Evolutionary conservation across 371 early-diverging fungal species (phyloP), one percentile per base, ranked within the genome.

Genomic region (Batrachochytrium dendrobatidis): DNA sequence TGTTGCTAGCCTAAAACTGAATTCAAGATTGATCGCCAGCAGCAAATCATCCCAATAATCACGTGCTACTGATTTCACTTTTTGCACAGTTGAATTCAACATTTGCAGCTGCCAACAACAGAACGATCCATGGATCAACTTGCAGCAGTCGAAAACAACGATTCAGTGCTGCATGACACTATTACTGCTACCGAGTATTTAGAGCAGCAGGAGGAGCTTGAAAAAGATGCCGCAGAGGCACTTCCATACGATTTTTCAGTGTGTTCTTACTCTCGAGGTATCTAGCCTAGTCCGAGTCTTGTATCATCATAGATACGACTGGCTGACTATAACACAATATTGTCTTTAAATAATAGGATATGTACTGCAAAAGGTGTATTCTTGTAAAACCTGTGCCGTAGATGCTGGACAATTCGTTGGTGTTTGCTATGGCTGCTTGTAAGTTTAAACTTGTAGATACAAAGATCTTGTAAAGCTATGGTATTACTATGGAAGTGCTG

Each of bases 321-420:
- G 39, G 39, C 39, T 39, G 39, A 12, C n/a, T 12, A 39, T n/a
- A 39, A 12, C 15, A n/a, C 39, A 12, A 12, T 12, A 15, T 12
- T n/a, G 39, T n/a, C 39, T 12, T 39, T n/a, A 39, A 39, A 39
- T 12, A 26, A 24, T n/a, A 55, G 91, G 92, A 7, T 85, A 87
- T 63, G 75, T 91, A 45, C 81, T 82, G 45, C 92, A 94, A 63
- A 74, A 80, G 0, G 77, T 92, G n/a, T 94, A 87, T 69, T 82
- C 88, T 1, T 94, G 94, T 65, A 71, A 83, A 56, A 90, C 91
- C 1, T 92, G 94, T 69, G 67, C 71, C 26, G 28, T 7, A 18
- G 50, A 32, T 7, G 48, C 4, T 32, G 50, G 34, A 0, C 28
- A 22, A 30, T 43, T 55, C n/a, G 28, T 51, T 30, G 69, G 66